Base-by-base conservation (phyloP, 192 early-diverging fungal species). In the Coemansia sp. region DNA sequence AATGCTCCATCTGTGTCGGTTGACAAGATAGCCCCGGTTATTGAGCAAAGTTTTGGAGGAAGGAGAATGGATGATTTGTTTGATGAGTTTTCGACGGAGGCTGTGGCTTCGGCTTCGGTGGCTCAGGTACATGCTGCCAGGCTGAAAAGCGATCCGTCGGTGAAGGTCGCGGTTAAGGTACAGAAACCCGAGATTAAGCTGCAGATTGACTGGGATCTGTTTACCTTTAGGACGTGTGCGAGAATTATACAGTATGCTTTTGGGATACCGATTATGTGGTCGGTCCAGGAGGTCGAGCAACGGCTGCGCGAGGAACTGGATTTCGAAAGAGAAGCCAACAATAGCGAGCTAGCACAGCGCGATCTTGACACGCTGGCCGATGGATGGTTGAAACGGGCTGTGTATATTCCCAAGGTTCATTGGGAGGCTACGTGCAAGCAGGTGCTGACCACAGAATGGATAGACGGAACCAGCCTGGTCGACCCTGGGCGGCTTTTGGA, bases 101-200 rank as follows among this genome's bases (percentile, higher is more conserved):
- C 96, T 8, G 76, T 94, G 12, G 96, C 94, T 0, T 91, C 91
- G 7, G 96, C 96, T 0, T 96, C 94, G n/a, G 93, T 98, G 57
- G 96, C 95, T 0, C 95, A 96, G 70, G 96, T 98, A 5, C 96
- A 98, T 66, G 87, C 61, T 0, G 77, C 75, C 17, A 65, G 73
- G 18, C 73, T 94, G 8, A 79, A 84, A n/a, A 86, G 87, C 43
- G 89, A 90, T 11, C 86, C 87, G 9, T 48, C 48, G 2, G 67
- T 4, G 57, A 9, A 64, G 0, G 94, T 98, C 6, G 96, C 96
- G 0, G 94, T 98, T 33, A 98, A 98, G 83, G 84, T 98, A 5
- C 96, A 98, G 66, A 98, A 96, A 66, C 96, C 95, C 0, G 92
- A 91, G 67, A 95, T 98, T 39, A 74, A 68, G 56, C 68, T 86